Conservation (phyloP, 2,329 filamentous ascomycete species). For the Endoconidiophora laricicola region DNA sequence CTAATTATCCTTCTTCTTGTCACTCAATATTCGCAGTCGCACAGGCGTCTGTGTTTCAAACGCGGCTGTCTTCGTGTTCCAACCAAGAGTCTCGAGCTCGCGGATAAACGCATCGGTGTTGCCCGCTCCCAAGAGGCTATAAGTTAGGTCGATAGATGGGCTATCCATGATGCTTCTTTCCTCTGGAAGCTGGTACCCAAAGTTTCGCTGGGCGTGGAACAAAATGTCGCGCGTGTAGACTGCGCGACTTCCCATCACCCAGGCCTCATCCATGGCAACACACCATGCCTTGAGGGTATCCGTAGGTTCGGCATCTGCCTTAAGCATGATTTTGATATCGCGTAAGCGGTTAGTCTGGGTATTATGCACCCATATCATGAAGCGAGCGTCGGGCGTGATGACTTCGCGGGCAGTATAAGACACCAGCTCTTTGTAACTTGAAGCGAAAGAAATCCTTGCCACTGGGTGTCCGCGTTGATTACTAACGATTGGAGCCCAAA, state of each 20-base stretch:
- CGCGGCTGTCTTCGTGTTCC: constrained; percentile 21
- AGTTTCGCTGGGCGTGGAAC: too few relatives aligned
- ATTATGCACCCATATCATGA: constrained; percentile 7
- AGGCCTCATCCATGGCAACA: constrained; percentile 22
- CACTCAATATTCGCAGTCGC: constrained; percentile 16
- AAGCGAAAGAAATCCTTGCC: constrained; percentile 25
- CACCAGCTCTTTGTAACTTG: constrained; percentile 25
- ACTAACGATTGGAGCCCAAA: constrained; percentile 21
- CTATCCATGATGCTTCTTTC: too few relatives aligned
- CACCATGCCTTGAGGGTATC: constrained; percentile 24
- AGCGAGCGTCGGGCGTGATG: constrained; percentile 14
- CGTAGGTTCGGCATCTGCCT: constrained; percentile 17
- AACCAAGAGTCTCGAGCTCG: constrained; percentile 19
- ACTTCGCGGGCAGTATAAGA: constrained; percentile 18
- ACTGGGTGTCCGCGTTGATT: constrained; percentile 18
- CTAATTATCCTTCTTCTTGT: constrained; percentile 7
- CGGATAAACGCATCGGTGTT: constrained; percentile 17
- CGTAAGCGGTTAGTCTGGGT: constrained; percentile 12
- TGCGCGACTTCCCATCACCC: constrained; percentile 16
- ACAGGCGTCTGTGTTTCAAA: constrained; percentile 24
- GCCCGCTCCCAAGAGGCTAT: background rate
- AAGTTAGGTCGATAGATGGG: too few relatives aligned
- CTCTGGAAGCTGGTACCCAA: too few relatives aligned
- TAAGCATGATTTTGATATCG: constrained; percentile 23
- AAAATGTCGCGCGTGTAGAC: too few relatives aligned